Base-by-base conservation (phyloP, 2,329 filamentous ascomycete species). In the Nannizzia gypsea region DNA sequence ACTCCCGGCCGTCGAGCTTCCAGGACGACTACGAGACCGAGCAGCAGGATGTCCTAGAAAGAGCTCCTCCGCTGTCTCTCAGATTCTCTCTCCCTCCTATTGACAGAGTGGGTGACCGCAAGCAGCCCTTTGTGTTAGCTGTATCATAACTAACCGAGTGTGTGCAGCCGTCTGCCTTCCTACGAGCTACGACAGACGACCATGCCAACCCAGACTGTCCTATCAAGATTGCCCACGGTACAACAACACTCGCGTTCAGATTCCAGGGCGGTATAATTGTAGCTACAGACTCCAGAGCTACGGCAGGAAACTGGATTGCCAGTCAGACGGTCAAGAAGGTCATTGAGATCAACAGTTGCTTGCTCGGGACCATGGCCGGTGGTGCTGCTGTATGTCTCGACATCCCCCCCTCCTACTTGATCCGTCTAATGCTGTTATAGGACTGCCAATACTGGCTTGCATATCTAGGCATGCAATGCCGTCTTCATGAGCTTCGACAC, bases 291-390 rank as follows among this genome's bases (percentile, higher is more conserved):
- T 99, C 93, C 62, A 86, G 93, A 78, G 93, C 93, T 62, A 96
- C 93, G 55, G 92, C 93, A 31, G 93, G 93, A 70, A 95, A 93
- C 83, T 99, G 93, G 93, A 99, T 99, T 77, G 93, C 93, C 66
- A 95, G 89, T 78, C 93, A 99, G 82, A 99, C 93, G 59, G 93
- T 99, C 72, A 99, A 99, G 85, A 99, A 99, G 83, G 93, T 99
- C 67, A 97, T 99, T 72, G 90, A 96, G 82, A 96, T 96, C 81
- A 96, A 96, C 80, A 89, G 82, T 76, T 88, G 87, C 76, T 82
- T 99, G 76, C 78, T 99, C 70, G 93, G 93, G 66, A 99, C 93
- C 67, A 96, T 99, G 92, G 93, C 93, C 64, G 93, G 93, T 76
- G 93, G 93, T 77, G 93, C 93, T 71, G 93, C 93, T 75, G 84